Evolutionary conservation across 495 filamentous ascomycete genomes (phyloP).

Genomic region (Xylaria flabelliformis): DNA sequence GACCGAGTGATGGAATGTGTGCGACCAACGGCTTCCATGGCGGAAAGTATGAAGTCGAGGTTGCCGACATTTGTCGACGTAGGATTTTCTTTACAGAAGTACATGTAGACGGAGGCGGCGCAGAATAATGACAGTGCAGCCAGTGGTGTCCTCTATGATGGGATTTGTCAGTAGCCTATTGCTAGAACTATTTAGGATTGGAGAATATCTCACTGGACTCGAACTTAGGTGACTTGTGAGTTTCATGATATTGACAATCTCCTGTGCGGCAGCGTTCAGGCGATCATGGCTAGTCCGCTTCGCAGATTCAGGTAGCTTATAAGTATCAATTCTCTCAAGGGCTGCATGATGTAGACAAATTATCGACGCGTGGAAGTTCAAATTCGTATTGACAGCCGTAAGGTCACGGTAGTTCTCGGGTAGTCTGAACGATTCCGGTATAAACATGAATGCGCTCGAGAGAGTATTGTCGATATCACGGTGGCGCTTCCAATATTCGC

Average conservation of each 20-base stretch:
- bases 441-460: conserved; percentile 54
- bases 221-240: conserved; percentile 40
- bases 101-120: conserved; percentile 49
- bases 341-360: conserved; percentile 54
- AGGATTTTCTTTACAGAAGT: conserved; percentile 36
- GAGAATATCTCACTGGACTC: conserved; percentile 31
- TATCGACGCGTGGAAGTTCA: conserved; percentile 52
- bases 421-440: conserved; percentile 50
- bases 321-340: conserved; percentile 48
- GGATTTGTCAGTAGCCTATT: conserved; percentile 8
- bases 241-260: conserved; percentile 53
- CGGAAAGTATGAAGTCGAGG: conserved; percentile 48
- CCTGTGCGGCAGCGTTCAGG: conserved; percentile 46
- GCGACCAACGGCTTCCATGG: conserved; percentile 47
- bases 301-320: conserved; percentile 41
- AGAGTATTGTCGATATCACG: conserved; percentile 54
- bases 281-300: conserved; percentile 43
- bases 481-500: conserved; percentile 54
- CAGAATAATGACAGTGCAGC: conserved; percentile 51
- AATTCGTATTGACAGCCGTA: conserved; percentile 49
- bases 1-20: conserved; percentile 46
- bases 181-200: background rate
- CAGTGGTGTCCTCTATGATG: conserved; percentile 45
- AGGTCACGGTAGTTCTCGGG: conserved; percentile 46
- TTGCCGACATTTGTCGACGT: conserved; percentile 40